Evolutionary conservation across 352 stramenopile species (phyloP).

Genomic region (Globisporangium apiculatum): DNA sequence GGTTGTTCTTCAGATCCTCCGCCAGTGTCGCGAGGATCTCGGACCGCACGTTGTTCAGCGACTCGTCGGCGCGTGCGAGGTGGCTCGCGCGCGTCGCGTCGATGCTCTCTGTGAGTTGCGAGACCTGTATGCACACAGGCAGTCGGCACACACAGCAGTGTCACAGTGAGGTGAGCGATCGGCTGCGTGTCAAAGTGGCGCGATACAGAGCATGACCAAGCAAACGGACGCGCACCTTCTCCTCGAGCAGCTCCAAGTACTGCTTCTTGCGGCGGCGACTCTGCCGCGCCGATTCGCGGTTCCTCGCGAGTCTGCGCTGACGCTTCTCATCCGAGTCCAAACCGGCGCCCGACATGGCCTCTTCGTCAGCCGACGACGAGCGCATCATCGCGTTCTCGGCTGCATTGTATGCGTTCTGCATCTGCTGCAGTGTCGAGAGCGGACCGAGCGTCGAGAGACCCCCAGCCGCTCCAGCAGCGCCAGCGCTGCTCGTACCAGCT

Average conservation of each 20-base stretch:
- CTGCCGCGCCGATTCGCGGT: conserved; percentile 84
- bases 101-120: conserved; percentile 83
- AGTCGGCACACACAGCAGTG: background rate
- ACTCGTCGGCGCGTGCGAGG: conserved; percentile 69
- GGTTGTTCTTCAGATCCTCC: conserved; percentile 62
- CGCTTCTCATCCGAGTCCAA: conserved; percentile 74
- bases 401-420: conserved; percentile 39
- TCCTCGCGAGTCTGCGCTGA: conserved; percentile 70
- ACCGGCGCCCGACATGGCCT: conserved; percentile 26
- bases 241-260: conserved; percentile 83
- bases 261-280: conserved; percentile 87
- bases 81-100: conserved; percentile 70
- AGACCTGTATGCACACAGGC: conserved; percentile 31
- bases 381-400: conserved; percentile 55
- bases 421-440: conserved; percentile 35
- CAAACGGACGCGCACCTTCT: conserved; percentile 42
- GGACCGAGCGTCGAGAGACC: conserved; percentile 9
- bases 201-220: background rate
- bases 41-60: conserved; percentile 66
- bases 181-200: background rate
- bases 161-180: background rate
- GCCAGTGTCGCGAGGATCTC: conserved; percentile 66
- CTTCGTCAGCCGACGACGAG: conserved; percentile 38
- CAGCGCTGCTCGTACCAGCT: conserved; percentile 3
- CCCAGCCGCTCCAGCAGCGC: conserved; percentile 1